Percentiles rank a stretch among this genome's conserved stretches.
Evolutionary conservation across 73 alveolate species (phyloP).

Genomic region (Diophrys sp.): DNA sequence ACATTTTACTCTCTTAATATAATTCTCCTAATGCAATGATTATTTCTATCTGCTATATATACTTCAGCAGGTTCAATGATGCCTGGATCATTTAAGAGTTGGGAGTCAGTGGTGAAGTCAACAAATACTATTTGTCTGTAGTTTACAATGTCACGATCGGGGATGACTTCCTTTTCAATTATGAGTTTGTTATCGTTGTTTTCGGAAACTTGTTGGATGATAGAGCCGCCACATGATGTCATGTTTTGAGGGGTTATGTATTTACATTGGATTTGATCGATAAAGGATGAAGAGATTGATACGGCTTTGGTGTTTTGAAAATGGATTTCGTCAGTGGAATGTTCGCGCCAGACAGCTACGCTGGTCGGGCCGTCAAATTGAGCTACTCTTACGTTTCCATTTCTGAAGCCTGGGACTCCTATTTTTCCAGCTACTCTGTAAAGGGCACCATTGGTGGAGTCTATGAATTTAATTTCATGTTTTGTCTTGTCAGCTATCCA

Average conservation of each 20-base stretch:
- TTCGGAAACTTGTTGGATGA: not conserved
- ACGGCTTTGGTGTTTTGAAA: constrained; percentile 19
- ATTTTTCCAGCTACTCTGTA: constrained; percentile 39
- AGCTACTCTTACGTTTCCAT: constrained; percentile 44
- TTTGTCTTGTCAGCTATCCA: constrained; percentile 42
- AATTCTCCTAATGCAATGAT: constrained; percentile 49
- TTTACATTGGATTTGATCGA: not conserved
- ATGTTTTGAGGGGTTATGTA: not conserved
- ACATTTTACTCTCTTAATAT: constrained; percentile 28
- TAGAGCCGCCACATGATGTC: not conserved
- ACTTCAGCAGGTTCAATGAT: constrained; percentile 22
- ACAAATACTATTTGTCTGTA: constrained; percentile 9
- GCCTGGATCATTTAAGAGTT: not conserved
- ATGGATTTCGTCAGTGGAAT: constrained; percentile 2
- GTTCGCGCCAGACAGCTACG: constrained; percentile 19
- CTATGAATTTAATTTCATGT: constrained; percentile 17
- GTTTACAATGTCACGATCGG: constrained; percentile 13
- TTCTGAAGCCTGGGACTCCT: constrained; percentile 12
- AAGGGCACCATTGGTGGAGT: constrained; percentile 28
- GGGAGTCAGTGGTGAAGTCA: constrained; percentile 10
- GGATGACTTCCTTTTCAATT: constrained; percentile 3
- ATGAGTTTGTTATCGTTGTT: constrained; percentile 4
- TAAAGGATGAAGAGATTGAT: not conserved
- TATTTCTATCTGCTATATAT: constrained; percentile 45
- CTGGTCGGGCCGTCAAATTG: constrained; percentile 24